Percentiles rank a stretch among this genome's conserved stretches.
Conservation (phyloP, 129 eudicot species). For the Flaveria robusta region DNA sequence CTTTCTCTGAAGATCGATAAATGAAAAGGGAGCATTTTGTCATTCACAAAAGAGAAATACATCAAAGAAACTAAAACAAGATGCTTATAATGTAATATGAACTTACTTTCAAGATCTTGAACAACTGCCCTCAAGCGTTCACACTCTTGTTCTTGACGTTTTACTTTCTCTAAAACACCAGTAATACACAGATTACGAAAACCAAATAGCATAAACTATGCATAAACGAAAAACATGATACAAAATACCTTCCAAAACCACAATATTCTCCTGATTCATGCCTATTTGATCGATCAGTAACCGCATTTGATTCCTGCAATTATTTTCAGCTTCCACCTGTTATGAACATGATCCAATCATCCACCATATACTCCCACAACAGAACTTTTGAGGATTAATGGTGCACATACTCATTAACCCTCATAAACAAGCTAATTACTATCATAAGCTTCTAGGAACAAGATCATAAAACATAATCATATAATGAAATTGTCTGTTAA, state of each 20-base stretch:
- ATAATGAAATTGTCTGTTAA: no score
- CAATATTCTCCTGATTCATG: slow-evolving; percentile 57
- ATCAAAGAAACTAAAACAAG: background rate
- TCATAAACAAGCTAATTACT: background rate
- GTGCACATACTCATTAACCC: background rate
- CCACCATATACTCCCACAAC: slow-evolving; percentile 9
- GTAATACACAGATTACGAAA: slow-evolving; percentile 4
- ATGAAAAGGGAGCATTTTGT: background rate
- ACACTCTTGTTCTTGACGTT: slow-evolving; percentile 62
- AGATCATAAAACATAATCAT: background rate
- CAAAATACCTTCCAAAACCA: slow-evolving; percentile 64
- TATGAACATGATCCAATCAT: slow-evolving; percentile 25
- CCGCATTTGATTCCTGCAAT: slow-evolving; percentile 64
- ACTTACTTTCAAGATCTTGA: slow-evolving; percentile 79
- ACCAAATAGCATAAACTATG: background rate
- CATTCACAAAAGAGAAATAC: background rate
- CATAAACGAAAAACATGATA: background rate
- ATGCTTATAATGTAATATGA: background rate
- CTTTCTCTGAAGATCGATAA: slow-evolving; percentile 52
- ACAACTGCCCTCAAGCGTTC: slow-evolving; percentile 65
- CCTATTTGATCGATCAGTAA: slow-evolving; percentile 72
- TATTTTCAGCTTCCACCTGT: slow-evolving; percentile 81
- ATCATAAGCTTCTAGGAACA: background rate
- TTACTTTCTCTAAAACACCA: slow-evolving; percentile 66
- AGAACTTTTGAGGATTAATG: background rate